phyloP scores from a whole-genome alignment of 768 basidiomycete species.

The Trichaptum fuscoviolaceum region DNA sequence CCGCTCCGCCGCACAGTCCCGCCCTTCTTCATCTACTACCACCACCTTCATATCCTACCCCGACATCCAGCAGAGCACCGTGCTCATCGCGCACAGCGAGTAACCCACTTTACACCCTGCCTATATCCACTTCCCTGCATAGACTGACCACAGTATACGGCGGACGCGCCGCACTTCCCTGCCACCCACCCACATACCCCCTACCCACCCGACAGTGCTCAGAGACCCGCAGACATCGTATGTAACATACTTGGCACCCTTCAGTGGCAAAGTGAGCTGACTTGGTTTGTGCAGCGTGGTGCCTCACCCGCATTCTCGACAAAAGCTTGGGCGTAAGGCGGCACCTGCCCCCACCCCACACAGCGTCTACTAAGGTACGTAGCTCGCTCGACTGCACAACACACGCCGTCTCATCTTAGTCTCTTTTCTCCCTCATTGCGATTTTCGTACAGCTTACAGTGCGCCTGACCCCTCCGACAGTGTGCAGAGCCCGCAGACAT shows the following conservation, averaged over 20 bases:
- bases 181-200: background rate
- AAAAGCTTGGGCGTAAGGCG: background rate
- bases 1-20: background rate
- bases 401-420: background rate
- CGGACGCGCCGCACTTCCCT: background rate
- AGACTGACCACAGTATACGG: background rate
- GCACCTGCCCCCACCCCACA: background rate
- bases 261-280: background rate
- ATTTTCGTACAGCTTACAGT: too few relatives aligned
- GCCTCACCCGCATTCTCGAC: background rate
- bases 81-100: background rate
- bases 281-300: background rate
- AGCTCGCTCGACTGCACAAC: background rate
- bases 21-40: background rate
- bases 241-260: background rate
- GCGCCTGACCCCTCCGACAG: too few relatives aligned
- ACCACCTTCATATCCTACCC: background rate
- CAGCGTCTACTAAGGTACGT: background rate
- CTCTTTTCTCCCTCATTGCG: background rate
- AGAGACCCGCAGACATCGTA: background rate
- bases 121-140: constrained; percentile 1
- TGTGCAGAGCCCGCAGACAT: too few relatives aligned
- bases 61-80: background rate
- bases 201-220: background rate
- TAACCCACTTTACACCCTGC: background rate